Conservation (phyloP, 352 stramenopile genomes). For the Halophytophthora polymorphica region DNA sequence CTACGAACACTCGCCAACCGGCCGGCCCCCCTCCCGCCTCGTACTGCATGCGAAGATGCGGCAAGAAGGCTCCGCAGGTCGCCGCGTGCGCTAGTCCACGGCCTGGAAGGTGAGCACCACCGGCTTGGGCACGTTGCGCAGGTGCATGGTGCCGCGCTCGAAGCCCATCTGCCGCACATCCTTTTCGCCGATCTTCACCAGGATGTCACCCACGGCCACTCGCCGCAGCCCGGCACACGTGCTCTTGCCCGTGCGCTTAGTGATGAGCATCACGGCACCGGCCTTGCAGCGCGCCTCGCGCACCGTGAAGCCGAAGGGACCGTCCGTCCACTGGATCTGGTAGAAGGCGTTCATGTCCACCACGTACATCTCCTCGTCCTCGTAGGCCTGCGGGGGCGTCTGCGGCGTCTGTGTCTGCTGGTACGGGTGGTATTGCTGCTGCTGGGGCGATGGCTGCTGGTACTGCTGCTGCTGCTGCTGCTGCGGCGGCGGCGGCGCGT, state of each 20-base stretch:
- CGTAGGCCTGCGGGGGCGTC: slow-evolving; percentile 18
- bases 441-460: slow-evolving; percentile 9
- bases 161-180: slow-evolving; percentile 69
- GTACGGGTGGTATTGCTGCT: slow-evolving; percentile 15
- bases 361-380: slow-evolving; percentile 52
- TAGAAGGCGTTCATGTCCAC: slow-evolving; percentile 74
- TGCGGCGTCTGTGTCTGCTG: slow-evolving; percentile 11
- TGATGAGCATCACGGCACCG: slow-evolving; percentile 71
- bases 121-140: slow-evolving; percentile 74
- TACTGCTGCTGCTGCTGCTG: slow-evolving; percentile 11
- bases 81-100: slow-evolving; percentile 44
- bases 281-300: slow-evolving; percentile 69
- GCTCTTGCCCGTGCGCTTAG: slow-evolving; percentile 73
- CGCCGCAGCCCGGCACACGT: slow-evolving; percentile 73
- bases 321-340: slow-evolving; percentile 77
- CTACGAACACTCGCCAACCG: too few relatives aligned
- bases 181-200: slow-evolving; percentile 75
- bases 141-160: slow-evolving; percentile 65
- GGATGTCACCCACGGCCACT: slow-evolving; percentile 71
- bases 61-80: too few relatives aligned
- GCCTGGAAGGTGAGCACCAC: slow-evolving; percentile 77
- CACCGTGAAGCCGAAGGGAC: slow-evolving; percentile 77
- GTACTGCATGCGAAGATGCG: too few relatives aligned
- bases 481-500: slow-evolving; percentile 14
- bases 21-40: too few relatives aligned